These are phyloP conservation scores for Xeromyces bisporus DNA, from an alignment of 495 filamentous ascomycete genomes.

Conservation along the genomic window DNA sequence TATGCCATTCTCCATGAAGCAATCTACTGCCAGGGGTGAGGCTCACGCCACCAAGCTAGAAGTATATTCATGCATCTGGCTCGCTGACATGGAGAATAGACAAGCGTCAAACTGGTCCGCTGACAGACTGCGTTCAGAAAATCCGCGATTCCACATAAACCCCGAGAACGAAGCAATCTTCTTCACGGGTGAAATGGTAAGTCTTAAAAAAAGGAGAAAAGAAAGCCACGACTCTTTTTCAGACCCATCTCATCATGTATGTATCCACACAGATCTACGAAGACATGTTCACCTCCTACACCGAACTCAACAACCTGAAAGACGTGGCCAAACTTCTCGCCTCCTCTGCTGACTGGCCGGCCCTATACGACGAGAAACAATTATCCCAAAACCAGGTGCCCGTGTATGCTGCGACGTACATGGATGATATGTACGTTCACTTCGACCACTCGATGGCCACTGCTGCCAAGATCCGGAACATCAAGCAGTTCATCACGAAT, in stretches of 20 bases:
- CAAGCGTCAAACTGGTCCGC: conserved; percentile 48
- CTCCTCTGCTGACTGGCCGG: conserved; percentile 45
- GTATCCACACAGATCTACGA: conserved; percentile 53
- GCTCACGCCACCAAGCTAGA: background rate
- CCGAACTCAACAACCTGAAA: conserved; percentile 47
- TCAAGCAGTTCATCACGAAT: conserved; percentile 73
- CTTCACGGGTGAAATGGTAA: conserved; percentile 83
- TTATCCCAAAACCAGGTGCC: conserved; percentile 68
- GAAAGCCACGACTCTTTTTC: no score
- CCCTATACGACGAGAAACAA: conserved; percentile 57
- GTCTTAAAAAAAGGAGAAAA: background rate
- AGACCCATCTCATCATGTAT: no score
- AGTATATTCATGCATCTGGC: background rate
- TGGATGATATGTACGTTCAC: conserved; percentile 93
- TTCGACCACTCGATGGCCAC: conserved; percentile 55
- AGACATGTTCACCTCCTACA: conserved; percentile 61
- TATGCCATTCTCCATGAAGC: conserved; percentile 80
- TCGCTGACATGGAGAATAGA: conserved; percentile 14
- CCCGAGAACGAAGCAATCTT: conserved; percentile 39
- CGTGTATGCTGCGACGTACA: conserved; percentile 69
- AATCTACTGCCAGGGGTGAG: conserved; percentile 52
- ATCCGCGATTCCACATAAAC: conserved; percentile 27
- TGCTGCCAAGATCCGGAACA: conserved; percentile 55
- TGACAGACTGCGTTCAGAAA: conserved; percentile 28
- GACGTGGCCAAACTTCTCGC: conserved; percentile 57